A percentile compares a stretch with the other conserved stretches of the same genome.
Conservation (phyloP, 2,329 filamentous ascomycete species). For the Fusarium sp. region DNA sequence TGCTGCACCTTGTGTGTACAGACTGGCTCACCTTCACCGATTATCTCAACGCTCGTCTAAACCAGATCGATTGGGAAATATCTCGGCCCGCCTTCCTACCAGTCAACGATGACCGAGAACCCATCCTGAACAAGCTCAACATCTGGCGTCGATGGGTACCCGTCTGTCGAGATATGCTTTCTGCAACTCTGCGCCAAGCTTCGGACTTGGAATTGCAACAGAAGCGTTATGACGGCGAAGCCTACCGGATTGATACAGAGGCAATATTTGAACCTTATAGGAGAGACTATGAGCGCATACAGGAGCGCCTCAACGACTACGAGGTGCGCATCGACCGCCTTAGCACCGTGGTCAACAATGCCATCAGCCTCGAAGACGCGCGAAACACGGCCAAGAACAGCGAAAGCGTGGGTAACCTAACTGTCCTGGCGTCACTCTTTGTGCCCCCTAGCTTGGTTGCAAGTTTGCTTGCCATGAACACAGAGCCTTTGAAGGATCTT, state of each 20-base stretch:
- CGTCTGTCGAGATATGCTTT: neutral
- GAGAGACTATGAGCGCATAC: neutral
- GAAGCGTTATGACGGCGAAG: neutral
- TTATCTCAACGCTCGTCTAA: slow-evolving; percentile 7
- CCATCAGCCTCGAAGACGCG: slow-evolving; percentile 3
- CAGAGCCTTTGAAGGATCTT: neutral
- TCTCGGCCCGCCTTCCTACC: neutral
- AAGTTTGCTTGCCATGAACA: neutral
- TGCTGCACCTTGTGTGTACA: neutral
- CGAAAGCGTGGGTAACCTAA: neutral
- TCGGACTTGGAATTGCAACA: neutral
- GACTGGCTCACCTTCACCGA: slow-evolving; percentile 9
- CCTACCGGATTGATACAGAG: neutral
- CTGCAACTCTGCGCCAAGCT: neutral
- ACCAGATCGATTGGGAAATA: slow-evolving; percentile 9
- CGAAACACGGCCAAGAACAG: slow-evolving; percentile 4
- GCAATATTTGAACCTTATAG: neutral
- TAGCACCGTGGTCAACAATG: slow-evolving; percentile 7
- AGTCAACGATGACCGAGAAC: neutral
- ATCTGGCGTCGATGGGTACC: slow-evolving; percentile 8
- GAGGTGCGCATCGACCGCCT: slow-evolving; percentile 1
- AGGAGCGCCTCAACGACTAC: neutral
- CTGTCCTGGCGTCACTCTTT: neutral
- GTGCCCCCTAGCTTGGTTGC: slow-evolving; percentile 1
- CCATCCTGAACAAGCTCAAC: neutral